Evolutionary conservation across 345 rosid species (phyloP).

Genomic region (Laguncularia racemosa): DNA sequence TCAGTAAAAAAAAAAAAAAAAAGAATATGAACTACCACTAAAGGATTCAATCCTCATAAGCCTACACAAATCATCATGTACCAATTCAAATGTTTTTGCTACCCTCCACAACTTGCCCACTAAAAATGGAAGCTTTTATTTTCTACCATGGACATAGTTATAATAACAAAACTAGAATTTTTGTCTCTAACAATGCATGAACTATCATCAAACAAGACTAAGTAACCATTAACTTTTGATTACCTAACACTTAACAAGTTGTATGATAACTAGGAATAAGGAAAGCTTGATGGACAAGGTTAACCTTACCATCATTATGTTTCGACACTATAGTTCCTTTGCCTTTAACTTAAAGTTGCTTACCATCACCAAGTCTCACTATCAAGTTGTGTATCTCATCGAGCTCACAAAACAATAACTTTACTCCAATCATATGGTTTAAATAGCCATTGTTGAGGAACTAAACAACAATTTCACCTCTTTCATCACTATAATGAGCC

Average conservation of each 20-base stretch:
- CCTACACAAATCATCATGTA: conserved; percentile 7
- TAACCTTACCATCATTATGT: conserved; percentile 1
- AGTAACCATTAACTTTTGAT: conserved; percentile 2
- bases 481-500: background rate
- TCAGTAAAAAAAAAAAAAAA: background rate
- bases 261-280: conserved; percentile 4
- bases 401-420: background rate
- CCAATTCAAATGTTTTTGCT: conserved; percentile 1
- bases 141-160: background rate
- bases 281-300: background rate
- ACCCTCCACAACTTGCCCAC: conserved; percentile 4
- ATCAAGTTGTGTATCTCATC: conserved; percentile 5
- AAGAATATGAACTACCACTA: conserved; percentile 3
- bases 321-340: background rate
- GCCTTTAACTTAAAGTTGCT: background rate
- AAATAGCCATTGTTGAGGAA: conserved; percentile 2
- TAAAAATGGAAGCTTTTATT: background rate
- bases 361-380: conserved; percentile 3
- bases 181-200: conserved; percentile 3
- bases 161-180: background rate
- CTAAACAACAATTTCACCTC: conserved; percentile 1
- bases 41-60: background rate
- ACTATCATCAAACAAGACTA: conserved; percentile 4
- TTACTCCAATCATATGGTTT: background rate
- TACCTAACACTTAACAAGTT: background rate